These are phyloP conservation scores for Diaporthe sp. DNA, from an alignment of 2,329 filamentous ascomycete genomes.

Conservation along the genomic window DNA sequence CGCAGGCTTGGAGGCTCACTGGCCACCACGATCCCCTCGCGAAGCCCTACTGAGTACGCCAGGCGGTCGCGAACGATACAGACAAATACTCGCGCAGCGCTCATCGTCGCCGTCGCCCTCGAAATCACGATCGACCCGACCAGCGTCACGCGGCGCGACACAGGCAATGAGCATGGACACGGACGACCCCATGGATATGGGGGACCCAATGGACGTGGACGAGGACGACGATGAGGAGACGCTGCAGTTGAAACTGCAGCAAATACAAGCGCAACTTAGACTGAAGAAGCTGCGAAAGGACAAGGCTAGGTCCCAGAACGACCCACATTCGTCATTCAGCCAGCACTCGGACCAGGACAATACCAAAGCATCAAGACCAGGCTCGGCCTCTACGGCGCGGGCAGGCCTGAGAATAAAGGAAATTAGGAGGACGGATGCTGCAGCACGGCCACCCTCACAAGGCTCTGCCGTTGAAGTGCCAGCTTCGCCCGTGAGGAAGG, in stretches of 20 bases:
- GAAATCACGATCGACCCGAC: conserved; percentile 58
- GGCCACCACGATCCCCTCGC: conserved; percentile 76
- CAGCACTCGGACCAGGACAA: conserved; percentile 44
- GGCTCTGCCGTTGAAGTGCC: conserved; percentile 76
- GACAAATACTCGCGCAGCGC: conserved; percentile 74
- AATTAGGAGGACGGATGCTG: conserved; percentile 35
- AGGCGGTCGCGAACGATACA: conserved; percentile 81
- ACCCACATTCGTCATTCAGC: conserved; percentile 26
- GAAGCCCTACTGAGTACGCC: conserved; percentile 78
- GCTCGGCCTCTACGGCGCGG: conserved; percentile 32
- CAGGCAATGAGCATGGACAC: conserved; percentile 41
- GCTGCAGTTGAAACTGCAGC: conserved; percentile 85
- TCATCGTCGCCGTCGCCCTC: conserved; percentile 78
- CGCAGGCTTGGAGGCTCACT: conserved; percentile 64
- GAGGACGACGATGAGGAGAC: conserved; percentile 90
- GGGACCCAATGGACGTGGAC: conserved; percentile 49
- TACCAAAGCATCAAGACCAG: conserved; percentile 36
- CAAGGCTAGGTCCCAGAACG: conserved; percentile 52
- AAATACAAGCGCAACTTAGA: conserved; percentile 88
- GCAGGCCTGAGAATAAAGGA: conserved; percentile 37
- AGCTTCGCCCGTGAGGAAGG: conserved; percentile 76
- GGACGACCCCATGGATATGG: conserved; percentile 27
- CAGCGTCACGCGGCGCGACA: conserved; percentile 42
- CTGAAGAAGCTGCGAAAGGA: conserved; percentile 86
- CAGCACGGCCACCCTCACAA: conserved; percentile 33